Conservation (phyloP, 306 rosid species). For the Cicer yamashitae region DNA sequence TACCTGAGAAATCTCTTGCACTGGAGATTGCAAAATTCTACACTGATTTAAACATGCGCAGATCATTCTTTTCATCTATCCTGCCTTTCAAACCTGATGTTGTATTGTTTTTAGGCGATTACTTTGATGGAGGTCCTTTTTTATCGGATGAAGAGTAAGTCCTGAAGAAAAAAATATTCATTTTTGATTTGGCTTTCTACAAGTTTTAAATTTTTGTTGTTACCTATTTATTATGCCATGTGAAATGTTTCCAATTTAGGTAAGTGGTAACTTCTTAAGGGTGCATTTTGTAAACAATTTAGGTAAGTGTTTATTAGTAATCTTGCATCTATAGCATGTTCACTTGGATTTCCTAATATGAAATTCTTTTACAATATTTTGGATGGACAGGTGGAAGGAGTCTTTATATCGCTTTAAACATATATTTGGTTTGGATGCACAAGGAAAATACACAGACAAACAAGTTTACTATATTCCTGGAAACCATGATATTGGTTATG, state of each 20-base stretch:
- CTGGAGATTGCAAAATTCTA: slow-evolving; percentile 75
- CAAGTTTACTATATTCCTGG: slow-evolving; percentile 70
- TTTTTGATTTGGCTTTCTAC: slow-evolving; percentile 14
- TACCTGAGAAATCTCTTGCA: slow-evolving; percentile 72
- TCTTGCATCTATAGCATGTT: slow-evolving; percentile 16
- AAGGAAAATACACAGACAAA: slow-evolving; percentile 52
- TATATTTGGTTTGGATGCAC: slow-evolving; percentile 64
- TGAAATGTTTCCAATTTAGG: not conserved
- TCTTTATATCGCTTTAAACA: slow-evolving; percentile 72
- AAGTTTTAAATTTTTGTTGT: slow-evolving; percentile 23
- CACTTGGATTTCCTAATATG: slow-evolving; percentile 34
- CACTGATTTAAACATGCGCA: slow-evolving; percentile 80
- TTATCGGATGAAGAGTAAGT: slow-evolving; percentile 79
- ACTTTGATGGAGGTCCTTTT: slow-evolving; percentile 83
- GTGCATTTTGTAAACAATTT: not conserved
- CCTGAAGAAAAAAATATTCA: slow-evolving; percentile 23
- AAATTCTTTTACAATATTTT: slow-evolving; percentile 43
- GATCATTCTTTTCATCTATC: slow-evolving; percentile 74
- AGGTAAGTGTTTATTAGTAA: not conserved
- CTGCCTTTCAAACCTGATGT: slow-evolving; percentile 75
- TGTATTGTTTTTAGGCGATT: slow-evolving; percentile 79
- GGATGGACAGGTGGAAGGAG: slow-evolving; percentile 72
- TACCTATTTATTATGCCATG: slow-evolving; percentile 21
- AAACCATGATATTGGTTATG: slow-evolving; percentile 90
- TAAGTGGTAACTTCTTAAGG: not conserved